Conservation (phyloP, 768 basidiomycete genomes). For the Harrya chromipes region DNA sequence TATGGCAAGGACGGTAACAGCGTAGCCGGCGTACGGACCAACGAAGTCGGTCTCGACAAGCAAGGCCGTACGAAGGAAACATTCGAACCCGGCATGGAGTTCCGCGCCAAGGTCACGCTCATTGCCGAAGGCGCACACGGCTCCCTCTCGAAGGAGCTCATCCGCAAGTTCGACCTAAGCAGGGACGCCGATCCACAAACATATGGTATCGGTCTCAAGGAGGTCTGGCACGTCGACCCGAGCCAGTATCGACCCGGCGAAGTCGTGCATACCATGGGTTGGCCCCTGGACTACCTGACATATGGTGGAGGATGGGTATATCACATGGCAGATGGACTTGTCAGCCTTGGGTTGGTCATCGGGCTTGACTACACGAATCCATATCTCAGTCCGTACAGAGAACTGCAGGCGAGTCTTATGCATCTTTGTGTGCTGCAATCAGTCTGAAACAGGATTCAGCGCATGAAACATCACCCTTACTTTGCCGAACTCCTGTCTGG, state of each 20-base stretch:
- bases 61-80: conserved; percentile 72
- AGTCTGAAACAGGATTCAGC: conserved; percentile 34
- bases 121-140: conserved; percentile 97
- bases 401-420: conserved; percentile 69
- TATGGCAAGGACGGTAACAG: conserved; percentile 49
- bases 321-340: conserved; percentile 90
- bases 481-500: conserved; percentile 78
- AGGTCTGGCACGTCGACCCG: conserved; percentile 88
- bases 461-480: conserved; percentile 97
- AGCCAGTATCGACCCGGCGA: conserved; percentile 60
- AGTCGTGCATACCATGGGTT: conserved; percentile 93
- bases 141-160: conserved; percentile 76
- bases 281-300: conserved; percentile 80
- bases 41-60: conserved; percentile 90
- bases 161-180: conserved; percentile 71
- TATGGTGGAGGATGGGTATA: conserved; percentile 91
- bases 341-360: conserved; percentile 87
- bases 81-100: conserved; percentile 97
- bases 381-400: conserved; percentile 86
- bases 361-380: conserved; percentile 96
- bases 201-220: conserved; percentile 94
- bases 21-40: conserved; percentile 75
- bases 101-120: conserved; percentile 87
- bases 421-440: background rate
- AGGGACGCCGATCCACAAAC: conserved; percentile 78